Conservation (phyloP, 164 flowering plant genomes). For the Berberis thunbergii region DNA sequence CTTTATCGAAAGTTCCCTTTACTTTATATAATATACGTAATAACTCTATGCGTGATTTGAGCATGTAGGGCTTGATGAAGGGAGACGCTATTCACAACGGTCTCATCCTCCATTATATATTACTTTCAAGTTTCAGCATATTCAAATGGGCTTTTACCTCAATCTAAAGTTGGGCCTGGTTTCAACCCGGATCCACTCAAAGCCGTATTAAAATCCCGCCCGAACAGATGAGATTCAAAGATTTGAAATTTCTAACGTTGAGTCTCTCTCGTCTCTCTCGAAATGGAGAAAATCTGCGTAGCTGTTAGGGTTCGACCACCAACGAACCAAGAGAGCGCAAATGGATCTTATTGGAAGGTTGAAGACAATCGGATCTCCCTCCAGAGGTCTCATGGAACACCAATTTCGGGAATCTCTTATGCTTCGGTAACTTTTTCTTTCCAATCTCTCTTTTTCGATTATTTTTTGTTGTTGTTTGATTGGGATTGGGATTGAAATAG, state of each 20-base stretch:
- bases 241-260: background rate
- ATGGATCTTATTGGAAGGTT: constrained; percentile 60
- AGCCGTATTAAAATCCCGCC: too few relatives aligned
- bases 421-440: constrained; percentile 45
- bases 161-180: too few relatives aligned
- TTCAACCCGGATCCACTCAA: too few relatives aligned
- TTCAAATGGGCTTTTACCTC: too few relatives aligned
- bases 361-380: constrained; percentile 80
- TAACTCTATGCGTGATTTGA: too few relatives aligned
- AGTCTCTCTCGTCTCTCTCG: background rate
- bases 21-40: too few relatives aligned
- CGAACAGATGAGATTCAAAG: background rate
- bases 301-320: constrained; percentile 82
- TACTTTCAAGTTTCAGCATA: too few relatives aligned
- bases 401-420: constrained; percentile 53
- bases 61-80: too few relatives aligned
- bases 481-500: background rate
- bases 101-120: too few relatives aligned
- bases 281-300: constrained; percentile 87
- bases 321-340: constrained; percentile 11
- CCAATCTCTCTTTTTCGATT: constrained; percentile 1
- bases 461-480: background rate
- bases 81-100: too few relatives aligned
- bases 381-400: constrained; percentile 57
- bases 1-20: too few relatives aligned